Evolutionary conservation across 148 eudicot genomes (phyloP).

Genomic region (Rhododendron mucronatum): DNA sequence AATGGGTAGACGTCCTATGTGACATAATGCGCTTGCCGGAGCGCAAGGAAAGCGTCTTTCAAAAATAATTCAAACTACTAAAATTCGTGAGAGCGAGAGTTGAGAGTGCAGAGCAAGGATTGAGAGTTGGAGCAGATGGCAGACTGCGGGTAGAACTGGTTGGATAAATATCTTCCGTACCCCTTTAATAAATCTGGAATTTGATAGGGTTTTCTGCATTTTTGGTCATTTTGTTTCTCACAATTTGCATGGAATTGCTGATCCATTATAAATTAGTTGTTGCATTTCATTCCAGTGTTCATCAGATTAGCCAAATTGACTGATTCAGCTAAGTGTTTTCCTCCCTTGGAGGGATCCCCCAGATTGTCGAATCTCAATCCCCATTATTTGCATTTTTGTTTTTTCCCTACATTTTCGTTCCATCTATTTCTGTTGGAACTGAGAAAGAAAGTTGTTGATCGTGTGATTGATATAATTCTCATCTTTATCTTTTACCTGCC

Average conservation of each 20-base stretch:
- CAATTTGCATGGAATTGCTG: not conserved
- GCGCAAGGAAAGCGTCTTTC: too few relatives aligned
- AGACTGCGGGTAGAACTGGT: not conserved
- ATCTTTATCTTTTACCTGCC: too few relatives aligned
- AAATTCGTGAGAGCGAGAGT: too few relatives aligned
- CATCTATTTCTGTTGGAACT: not conserved
- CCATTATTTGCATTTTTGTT: not conserved
- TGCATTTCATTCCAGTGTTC: not conserved
- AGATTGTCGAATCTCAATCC: not conserved
- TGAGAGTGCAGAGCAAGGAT: too few relatives aligned
- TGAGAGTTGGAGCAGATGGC: too few relatives aligned
- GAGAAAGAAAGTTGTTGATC: not conserved
- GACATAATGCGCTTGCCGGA: too few relatives aligned
- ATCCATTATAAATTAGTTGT: not conserved
- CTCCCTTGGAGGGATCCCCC: not conserved
- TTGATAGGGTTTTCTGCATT: not conserved
- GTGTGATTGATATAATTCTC: not conserved
- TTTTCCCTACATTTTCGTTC: not conserved
- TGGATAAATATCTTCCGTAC: not conserved
- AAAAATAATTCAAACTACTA: too few relatives aligned
- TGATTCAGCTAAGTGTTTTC: not conserved
- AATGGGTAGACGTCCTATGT: too few relatives aligned
- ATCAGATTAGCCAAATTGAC: not conserved
- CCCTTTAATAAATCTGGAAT: not conserved
- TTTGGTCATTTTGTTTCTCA: not conserved